These are phyloP conservation scores for Aspergillus tamarii DNA, from an alignment of 2,329 filamentous ascomycete genomes.

Conservation along the genomic window DNA sequence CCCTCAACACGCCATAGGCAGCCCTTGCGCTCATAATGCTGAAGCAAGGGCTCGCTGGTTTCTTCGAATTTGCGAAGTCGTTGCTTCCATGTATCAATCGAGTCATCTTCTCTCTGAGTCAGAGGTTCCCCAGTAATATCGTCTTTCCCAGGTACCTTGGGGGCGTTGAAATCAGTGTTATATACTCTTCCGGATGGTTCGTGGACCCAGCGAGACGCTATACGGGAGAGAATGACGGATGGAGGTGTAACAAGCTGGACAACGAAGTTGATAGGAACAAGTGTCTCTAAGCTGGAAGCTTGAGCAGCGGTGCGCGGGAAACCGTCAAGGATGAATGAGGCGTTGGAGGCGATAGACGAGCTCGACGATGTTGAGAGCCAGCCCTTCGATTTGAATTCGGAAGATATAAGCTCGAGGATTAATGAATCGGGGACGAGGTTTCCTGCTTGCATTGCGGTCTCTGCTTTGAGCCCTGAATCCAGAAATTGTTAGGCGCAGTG, in stretches of 20 bases:
- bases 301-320: constrained; percentile 88
- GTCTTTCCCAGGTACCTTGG: constrained; percentile 77
- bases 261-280: constrained; percentile 94
- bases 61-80: constrained; percentile 84
- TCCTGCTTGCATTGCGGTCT: constrained; percentile 83
- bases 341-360: constrained; percentile 67
- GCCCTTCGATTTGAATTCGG: constrained; percentile 81
- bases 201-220: constrained; percentile 91
- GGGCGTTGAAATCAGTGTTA: constrained; percentile 90
- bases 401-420: constrained; percentile 89
- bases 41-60: constrained; percentile 79
- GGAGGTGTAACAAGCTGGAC: constrained; percentile 84
- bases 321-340: constrained; percentile 93
- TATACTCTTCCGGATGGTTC: constrained; percentile 89
- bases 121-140: constrained; percentile 89
- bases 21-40: constrained; percentile 84
- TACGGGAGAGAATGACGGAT: constrained; percentile 83
- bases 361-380: constrained; percentile 65
- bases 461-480: constrained; percentile 78
- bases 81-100: constrained; percentile 79
- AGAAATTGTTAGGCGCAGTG: constrained; percentile 6
- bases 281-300: constrained; percentile 72
- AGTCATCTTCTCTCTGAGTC: constrained; percentile 82
- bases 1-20: constrained; percentile 86
- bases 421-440: constrained; percentile 88